Evolutionary conservation across 352 stramenopile species (phyloP).

Genomic region (Elongisporangium senticosum): DNA sequence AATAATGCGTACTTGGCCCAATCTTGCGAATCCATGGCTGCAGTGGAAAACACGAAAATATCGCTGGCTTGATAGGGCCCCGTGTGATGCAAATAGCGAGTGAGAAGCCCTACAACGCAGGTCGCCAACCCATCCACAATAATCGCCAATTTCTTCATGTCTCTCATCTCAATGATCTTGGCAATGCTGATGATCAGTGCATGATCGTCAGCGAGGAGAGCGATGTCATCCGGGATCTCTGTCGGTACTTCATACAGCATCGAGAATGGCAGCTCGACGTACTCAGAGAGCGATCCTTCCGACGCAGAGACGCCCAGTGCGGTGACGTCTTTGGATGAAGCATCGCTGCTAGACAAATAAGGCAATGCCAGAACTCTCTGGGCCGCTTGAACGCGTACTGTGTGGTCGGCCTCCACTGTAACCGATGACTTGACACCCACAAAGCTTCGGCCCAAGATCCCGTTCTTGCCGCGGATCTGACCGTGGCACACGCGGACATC

Average conservation of each 20-base stretch:
- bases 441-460: constrained; percentile 34
- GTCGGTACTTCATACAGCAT: constrained; percentile 26
- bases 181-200: constrained; percentile 31
- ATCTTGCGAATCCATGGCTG: neutral
- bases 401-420: no score
- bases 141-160: constrained; percentile 21
- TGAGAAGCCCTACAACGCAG: constrained; percentile 17
- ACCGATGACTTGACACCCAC: constrained; percentile 16
- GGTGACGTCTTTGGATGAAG: neutral
- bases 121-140: constrained; percentile 13
- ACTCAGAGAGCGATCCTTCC: constrained; percentile 30
- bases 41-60: constrained; percentile 26
- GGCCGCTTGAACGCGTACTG: neutral
- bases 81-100: constrained; percentile 20
- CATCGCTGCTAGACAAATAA: constrained; percentile 8
- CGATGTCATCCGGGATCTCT: constrained; percentile 30
- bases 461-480: constrained; percentile 24
- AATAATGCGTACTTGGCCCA: constrained; percentile 16
- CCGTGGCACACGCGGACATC: constrained; percentile 30
- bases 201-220: constrained; percentile 33
- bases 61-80: constrained; percentile 12
- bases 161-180: constrained; percentile 17
- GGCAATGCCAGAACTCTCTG: constrained; percentile 30
- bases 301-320: constrained; percentile 27
- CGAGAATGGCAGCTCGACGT: constrained; percentile 29